Evolutionary conservation across 2,329 filamentous ascomycete genomes (phyloP), one percentile per base, ranked within the genome.

Genomic region (Fonsecaea erecta): DNA sequence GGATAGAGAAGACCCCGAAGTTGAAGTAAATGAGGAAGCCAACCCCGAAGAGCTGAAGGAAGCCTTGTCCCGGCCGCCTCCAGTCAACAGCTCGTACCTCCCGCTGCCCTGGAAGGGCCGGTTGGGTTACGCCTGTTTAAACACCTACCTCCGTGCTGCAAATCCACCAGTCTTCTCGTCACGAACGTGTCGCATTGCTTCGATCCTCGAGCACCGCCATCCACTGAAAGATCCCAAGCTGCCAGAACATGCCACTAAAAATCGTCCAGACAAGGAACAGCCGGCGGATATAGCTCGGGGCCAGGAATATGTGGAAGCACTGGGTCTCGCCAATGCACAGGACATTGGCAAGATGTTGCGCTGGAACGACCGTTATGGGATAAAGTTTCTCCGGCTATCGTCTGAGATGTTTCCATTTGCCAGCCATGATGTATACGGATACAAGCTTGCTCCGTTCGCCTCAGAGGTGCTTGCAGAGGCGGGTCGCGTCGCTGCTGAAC

Each of bases 401-500:
- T 96, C 92, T 61, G 94, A 97, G 72, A 97, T 97, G 91, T 98
- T 98, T 70, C 94, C 94, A 0, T 97, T 97, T 75, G 94, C 94
- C 1, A 96, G 91, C 69, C 94, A 98, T 73, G 84, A 86, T 26
- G 90, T 92, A 67, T 90, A 96, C 70, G 94, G 93, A 0, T 98
- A 98, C 77, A 90, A 87, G 71, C 83, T 98, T 12, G 88, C 88
- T 0, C 89, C 91, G 0, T 97, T 97, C 75, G 94, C 93, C 0
- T 86, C 90, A 0, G 88, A 93, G 14, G 87, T 85, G 0, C 81
- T 98, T 9, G 89, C 86, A 1, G 89, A 93, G 70, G 91, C 86
- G 7, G 94, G 94, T 1, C 88, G 81, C 72, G 86, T 96, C 2
- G 88, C 92, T 5, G 90, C 86, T 11, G 85, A 93, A 76, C 80